These are phyloP conservation scores for Actinidia chinensis DNA, from an alignment of 179 eudicot genomes.

Conservation along the genomic window DNA sequence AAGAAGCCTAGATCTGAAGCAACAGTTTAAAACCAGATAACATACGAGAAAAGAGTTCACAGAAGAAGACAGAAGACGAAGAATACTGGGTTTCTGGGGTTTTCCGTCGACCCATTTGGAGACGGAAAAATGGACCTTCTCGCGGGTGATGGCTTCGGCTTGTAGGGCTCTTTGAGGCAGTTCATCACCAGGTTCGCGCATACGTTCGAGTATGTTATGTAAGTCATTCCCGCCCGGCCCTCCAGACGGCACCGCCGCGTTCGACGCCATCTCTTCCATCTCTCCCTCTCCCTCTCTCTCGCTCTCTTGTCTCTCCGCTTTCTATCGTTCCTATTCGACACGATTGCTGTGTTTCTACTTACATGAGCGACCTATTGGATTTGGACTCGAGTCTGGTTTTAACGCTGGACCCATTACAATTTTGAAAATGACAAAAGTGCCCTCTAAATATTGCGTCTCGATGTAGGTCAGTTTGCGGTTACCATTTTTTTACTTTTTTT, in stretches of 20 bases:
- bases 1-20: conserved; percentile 4
- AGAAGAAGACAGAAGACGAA: background rate
- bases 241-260: conserved; percentile 89
- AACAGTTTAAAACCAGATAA: background rate
- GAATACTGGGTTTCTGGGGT: conserved; percentile 67
- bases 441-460: no score
- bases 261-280: conserved; percentile 48
- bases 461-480: no score
- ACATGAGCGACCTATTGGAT: no score
- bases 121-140: conserved; percentile 75
- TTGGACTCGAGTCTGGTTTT: no score
- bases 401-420: no score
- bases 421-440: no score
- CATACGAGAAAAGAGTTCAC: background rate
- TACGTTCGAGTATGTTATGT: conserved; percentile 78
- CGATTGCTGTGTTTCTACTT: no score
- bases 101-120: conserved; percentile 76
- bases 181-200: conserved; percentile 81
- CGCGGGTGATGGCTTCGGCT: conserved; percentile 63
- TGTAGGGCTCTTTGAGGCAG: conserved; percentile 87
- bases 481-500: no score
- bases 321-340: no score
- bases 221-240: conserved; percentile 96
- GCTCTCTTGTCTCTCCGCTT: no score
- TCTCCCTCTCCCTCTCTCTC: background rate